Base-by-base conservation (phyloP, 805 yeast genomes). In the Yamadazyma insecticola region DNA sequence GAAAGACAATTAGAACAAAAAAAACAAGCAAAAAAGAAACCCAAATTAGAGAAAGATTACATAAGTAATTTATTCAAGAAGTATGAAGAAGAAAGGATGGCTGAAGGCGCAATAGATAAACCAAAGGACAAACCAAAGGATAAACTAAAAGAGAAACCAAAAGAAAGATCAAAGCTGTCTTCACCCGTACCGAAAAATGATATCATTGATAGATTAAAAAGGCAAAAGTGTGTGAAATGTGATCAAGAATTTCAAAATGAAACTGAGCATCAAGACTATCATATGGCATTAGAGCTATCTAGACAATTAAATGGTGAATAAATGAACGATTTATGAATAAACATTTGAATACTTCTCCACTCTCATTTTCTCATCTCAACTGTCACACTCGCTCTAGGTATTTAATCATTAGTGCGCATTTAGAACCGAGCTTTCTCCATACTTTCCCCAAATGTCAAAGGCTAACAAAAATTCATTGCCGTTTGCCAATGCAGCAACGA, bases 401-500 rank as follows among this genome's bases (percentile, higher is more conserved):
- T n/a, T n/a, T n/a, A n/a, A n/a, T n/a, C n/a, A n/a, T n/a, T n/a
- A n/a, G n/a, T n/a, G n/a, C n/a, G n/a, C n/a, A n/a, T n/a, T n/a
- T n/a, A n/a, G n/a, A n/a, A n/a, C n/a, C n/a, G n/a, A n/a, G n/a
- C n/a, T n/a, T n/a, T n/a, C n/a, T n/a, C n/a, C n/a, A n/a, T n/a
- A n/a, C n/a, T n/a, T n/a, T n/a, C n/a, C n/a, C 11, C 22, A 14
- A 12, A 36, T 33, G 40, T 28, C 41, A 3, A 33, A 33, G 16
- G 32, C 22, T 7, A 35, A 32, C 22, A 31, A 37, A 14, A 32
- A 37, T 18, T 56, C 60, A 6, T 50, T 65, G 28, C 83, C 89
- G 2, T 80, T 75, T 51, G 95, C 96, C 2, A 82, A 82, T 47
- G 89, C 96, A 1, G 89, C 96, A 0, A 81, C 89, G 8, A 85